These are phyloP conservation scores for Talaromyces proteolyticus DNA, from an alignment of 495 filamentous ascomycete genomes.

Conservation along the genomic window DNA sequence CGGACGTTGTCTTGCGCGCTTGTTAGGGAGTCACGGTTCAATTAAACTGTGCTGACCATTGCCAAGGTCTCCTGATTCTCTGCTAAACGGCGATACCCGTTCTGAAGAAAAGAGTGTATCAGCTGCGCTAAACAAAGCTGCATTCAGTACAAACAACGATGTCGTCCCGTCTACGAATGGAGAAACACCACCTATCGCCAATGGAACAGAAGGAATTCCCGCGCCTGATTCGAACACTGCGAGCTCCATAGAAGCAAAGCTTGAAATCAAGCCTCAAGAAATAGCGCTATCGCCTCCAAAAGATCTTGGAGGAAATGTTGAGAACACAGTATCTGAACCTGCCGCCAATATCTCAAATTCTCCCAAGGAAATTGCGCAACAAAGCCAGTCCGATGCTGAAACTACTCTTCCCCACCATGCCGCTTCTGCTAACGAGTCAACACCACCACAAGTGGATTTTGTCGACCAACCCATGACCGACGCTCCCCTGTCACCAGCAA, in stretches of 20 bases:
- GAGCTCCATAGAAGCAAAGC: conserved; percentile 27
- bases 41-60: neutral
- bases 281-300: neutral
- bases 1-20: no score
- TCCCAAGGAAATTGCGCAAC: neutral
- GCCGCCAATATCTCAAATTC: neutral
- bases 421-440: conserved; percentile 1
- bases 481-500: conserved; percentile 39
- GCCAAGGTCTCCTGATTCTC: conserved; percentile 4
- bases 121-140: conserved; percentile 8
- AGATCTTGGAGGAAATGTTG: neutral
- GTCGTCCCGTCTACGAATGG: conserved; percentile 22
- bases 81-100: neutral
- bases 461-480: conserved; percentile 34
- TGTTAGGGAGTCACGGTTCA: neutral
- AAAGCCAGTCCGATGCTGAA: neutral
- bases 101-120: neutral
- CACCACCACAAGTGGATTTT: conserved; percentile 9
- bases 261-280: neutral
- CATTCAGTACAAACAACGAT: neutral
- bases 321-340: no score
- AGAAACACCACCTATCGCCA: conserved; percentile 15
- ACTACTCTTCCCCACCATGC: neutral
- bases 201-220: conserved; percentile 15
- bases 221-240: conserved; percentile 3